Evolutionary conservation across 140 eudicot species (phyloP).

Genomic region (Stevia rebaudiana): DNA sequence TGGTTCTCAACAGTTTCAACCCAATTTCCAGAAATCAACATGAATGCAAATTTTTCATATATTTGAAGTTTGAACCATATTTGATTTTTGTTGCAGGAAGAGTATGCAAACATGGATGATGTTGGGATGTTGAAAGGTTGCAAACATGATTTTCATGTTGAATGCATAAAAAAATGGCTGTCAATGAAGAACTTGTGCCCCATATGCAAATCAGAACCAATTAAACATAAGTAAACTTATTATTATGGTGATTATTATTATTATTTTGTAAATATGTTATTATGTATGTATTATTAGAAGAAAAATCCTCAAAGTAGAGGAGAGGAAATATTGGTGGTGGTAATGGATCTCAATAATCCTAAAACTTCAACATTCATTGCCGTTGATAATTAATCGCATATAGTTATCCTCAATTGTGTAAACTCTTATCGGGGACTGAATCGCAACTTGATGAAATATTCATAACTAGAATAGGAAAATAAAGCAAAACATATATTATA

Average conservation of each 20-base stretch:
- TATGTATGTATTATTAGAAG: constrained; percentile 13
- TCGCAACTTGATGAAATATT: no score
- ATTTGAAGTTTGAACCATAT: neutral
- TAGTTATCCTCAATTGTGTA: no score
- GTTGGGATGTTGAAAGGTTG: constrained; percentile 55
- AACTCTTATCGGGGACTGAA: no score
- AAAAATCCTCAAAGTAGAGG: constrained; percentile 2
- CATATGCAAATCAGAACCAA: constrained; percentile 52
- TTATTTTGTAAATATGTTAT: constrained; percentile 16
- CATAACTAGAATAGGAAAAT: no score
- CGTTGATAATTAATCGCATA: no score
- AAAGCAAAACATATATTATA: no score
- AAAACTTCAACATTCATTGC: neutral
- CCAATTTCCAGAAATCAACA: no score
- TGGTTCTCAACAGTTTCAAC: neutral
- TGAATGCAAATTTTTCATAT: neutral
- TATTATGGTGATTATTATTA: neutral
- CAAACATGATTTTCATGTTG: constrained; percentile 54
- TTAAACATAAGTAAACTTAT: constrained; percentile 29
- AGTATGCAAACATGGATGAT: constrained; percentile 55
- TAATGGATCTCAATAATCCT: constrained; percentile 5
- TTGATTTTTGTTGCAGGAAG: constrained; percentile 43
- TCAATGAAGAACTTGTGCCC: constrained; percentile 65
- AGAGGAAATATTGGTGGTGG: constrained; percentile 12
- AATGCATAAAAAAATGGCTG: constrained; percentile 61